These are phyloP conservation scores for Sphagnum contortum DNA, from an alignment of 225 moss, liverwort and hornwort genomes.

Conservation along the genomic window DNA sequence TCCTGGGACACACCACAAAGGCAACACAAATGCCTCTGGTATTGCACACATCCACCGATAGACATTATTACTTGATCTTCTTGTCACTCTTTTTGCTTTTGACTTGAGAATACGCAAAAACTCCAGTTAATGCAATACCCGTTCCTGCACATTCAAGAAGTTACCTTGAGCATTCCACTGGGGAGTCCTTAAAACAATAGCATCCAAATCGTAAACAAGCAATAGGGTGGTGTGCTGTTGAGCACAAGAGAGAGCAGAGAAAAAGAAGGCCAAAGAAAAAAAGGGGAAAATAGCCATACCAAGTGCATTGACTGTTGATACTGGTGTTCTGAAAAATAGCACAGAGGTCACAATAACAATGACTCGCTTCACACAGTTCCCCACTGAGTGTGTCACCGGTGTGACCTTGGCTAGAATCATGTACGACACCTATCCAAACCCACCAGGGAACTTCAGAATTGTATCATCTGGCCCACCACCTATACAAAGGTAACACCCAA, in stretches of 20 bases:
- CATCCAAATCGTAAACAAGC: background rate
- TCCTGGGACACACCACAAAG: no score
- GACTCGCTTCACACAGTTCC: constrained; percentile 97
- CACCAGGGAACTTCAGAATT: background rate
- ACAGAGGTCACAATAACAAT: constrained; percentile 97
- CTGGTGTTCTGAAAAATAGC: constrained; percentile 86
- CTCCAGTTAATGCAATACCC: constrained; percentile 76
- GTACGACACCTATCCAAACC: constrained; percentile 57
- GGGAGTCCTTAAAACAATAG: background rate
- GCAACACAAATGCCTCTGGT: no score
- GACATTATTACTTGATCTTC: constrained; percentile 13
- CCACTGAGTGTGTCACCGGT: constrained; percentile 95
- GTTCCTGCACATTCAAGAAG: constrained; percentile 34
- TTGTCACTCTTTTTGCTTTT: constrained; percentile 53
- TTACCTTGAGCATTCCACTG: no score
- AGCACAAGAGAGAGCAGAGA: background rate
- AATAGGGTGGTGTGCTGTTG: no score
- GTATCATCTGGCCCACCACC: no score
- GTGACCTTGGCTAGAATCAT: constrained; percentile 90
- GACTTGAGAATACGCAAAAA: constrained; percentile 94
- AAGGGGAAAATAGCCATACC: constrained; percentile 15
- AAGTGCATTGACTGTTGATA: constrained; percentile 81
- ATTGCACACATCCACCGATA: no score
- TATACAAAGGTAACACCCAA: no score
- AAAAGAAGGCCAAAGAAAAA: background rate